Evolutionary conservation across 805 yeast genomes (phyloP).

Genomic region (Wickerhamiella nectarea): DNA sequence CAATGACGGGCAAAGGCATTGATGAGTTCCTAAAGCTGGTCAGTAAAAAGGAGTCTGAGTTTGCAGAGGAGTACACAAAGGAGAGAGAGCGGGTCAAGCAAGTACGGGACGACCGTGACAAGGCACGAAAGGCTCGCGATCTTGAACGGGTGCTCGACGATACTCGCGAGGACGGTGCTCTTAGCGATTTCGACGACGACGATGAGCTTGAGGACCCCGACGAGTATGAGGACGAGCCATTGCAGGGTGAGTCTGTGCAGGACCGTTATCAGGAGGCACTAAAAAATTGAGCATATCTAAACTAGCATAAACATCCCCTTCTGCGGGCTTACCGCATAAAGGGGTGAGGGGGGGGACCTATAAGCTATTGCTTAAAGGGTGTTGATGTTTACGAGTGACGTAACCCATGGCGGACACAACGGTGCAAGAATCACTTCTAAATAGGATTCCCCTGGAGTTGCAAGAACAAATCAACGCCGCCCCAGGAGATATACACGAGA

Average conservation of each 20-base stretch:
- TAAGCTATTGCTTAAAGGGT: too few relatives aligned
- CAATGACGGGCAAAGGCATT: constrained; percentile 88
- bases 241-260: constrained; percentile 7
- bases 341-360: too few relatives aligned
- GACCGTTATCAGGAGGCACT: constrained; percentile 21
- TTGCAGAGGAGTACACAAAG: constrained; percentile 62
- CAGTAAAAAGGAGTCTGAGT: constrained; percentile 77
- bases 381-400: background rate
- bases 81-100: constrained; percentile 74
- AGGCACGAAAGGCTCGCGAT: constrained; percentile 54
- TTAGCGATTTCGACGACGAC: constrained; percentile 41
- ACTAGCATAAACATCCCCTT: too few relatives aligned
- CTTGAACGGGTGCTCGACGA: constrained; percentile 71
- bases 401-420: constrained; percentile 5
- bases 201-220: constrained; percentile 21
- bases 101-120: constrained; percentile 65
- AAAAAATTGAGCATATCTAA: constrained; percentile 28
- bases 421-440: constrained; percentile 4
- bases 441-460: constrained; percentile 8
- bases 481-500: constrained; percentile 11
- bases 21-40: constrained; percentile 80
- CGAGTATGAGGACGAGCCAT: constrained; percentile 10
- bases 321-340: too few relatives aligned
- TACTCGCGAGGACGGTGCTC: constrained; percentile 40
- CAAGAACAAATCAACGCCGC: constrained; percentile 10